A percentile compares a stretch with the other conserved stretches of the same genome.
phyloP scores from a whole-genome alignment of 2,329 filamentous ascomycete species.

The Colletotrichum karsti region DNA sequence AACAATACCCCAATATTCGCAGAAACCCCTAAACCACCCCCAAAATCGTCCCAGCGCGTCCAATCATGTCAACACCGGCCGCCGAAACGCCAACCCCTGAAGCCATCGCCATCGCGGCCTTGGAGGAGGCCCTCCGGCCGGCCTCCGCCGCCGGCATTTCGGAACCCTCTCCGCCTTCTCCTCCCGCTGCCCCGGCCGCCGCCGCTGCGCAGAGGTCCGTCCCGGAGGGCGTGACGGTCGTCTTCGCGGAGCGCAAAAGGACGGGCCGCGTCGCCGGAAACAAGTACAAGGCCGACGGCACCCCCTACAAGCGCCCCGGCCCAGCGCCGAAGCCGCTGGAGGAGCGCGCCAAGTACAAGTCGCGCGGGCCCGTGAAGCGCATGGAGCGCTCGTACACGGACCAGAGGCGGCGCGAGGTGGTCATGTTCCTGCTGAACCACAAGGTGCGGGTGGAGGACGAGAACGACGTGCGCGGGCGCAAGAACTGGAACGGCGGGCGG shows the following conservation, averaged over 20 bases:
- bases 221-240: background rate
- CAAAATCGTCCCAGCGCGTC: background rate
- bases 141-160: background rate
- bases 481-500: background rate
- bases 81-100: background rate
- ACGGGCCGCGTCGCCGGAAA: background rate
- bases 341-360: background rate
- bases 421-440: background rate
- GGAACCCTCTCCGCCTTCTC: too few relatives aligned
- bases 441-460: background rate
- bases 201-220: background rate
- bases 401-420: background rate
- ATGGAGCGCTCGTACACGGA: constrained; percentile 1
- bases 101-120: background rate
- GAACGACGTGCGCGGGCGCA: background rate
- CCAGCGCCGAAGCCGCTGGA: background rate
- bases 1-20: background rate
- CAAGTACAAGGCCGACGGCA: constrained; percentile 15
- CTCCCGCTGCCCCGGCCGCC: background rate
- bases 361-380: background rate
- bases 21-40: background rate
- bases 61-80: background rate
- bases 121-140: background rate
- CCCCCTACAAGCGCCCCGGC: constrained; percentile 4
- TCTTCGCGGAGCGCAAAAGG: constrained; percentile 4